Evolutionary conservation across 1,139 yeast species (phyloP).

Genomic region (Wickerhamomyces sp.): DNA sequence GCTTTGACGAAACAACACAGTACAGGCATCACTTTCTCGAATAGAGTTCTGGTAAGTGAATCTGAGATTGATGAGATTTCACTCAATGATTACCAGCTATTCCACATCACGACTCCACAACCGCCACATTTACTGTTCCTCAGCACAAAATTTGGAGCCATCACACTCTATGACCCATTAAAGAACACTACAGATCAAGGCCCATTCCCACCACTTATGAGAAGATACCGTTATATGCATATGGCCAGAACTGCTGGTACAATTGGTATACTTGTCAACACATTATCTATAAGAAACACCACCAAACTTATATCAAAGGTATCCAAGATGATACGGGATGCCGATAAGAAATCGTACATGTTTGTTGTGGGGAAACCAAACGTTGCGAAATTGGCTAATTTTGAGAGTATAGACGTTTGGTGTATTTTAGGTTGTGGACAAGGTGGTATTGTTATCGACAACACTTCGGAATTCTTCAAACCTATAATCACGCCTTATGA

Average conservation of each 20-base stretch:
- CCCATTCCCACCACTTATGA: constrained; percentile 74
- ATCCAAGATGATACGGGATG: constrained; percentile 53
- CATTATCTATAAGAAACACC: constrained; percentile 74
- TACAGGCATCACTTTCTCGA: constrained; percentile 19
- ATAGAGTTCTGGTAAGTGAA: constrained; percentile 20
- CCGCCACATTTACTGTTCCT: constrained; percentile 74
- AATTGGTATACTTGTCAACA: constrained; percentile 84
- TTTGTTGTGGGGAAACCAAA: constrained; percentile 99
- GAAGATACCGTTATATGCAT: constrained; percentile 81
- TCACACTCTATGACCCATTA: constrained; percentile 44
- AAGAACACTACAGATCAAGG: constrained; percentile 35
- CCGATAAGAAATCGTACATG: constrained; percentile 87
- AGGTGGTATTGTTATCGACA: constrained; percentile 84
- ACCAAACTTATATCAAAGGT: constrained; percentile 57
- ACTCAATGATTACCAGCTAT: constrained; percentile 41
- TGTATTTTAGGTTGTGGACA: constrained; percentile 92
- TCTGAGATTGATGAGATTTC: constrained; percentile 17
- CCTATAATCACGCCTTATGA: constrained; percentile 96
- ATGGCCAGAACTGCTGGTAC: constrained; percentile 89
- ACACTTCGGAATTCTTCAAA: constrained; percentile 71
- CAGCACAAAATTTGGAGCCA: constrained; percentile 59
- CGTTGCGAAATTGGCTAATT: constrained; percentile 93
- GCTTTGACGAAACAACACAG: neutral
- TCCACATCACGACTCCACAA: constrained; percentile 71
- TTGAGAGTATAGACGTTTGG: constrained; percentile 90